These are phyloP conservation scores for Areca catechu DNA, from an alignment of 176 grass and related monocot species.

Conservation along the genomic window DNA sequence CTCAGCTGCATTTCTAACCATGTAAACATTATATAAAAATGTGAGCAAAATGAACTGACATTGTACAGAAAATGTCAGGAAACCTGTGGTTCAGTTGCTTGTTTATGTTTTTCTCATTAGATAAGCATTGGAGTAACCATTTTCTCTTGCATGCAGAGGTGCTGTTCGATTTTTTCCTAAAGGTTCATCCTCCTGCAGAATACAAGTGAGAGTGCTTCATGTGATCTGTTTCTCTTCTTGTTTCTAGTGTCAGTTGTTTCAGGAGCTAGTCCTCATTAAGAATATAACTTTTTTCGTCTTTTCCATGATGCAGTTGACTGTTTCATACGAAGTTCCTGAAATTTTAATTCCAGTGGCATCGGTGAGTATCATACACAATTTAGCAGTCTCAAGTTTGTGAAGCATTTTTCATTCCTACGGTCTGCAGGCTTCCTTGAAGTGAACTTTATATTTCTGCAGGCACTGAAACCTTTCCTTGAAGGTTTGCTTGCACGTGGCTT, in stretches of 20 bases:
- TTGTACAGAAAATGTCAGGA: too few species aligned
- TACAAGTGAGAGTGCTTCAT: conserved; percentile 53
- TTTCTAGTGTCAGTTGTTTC: not conserved
- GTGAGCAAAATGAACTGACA: too few species aligned
- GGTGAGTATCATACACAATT: conserved; percentile 25
- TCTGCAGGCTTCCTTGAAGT: too few species aligned
- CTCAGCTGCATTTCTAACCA: too few species aligned
- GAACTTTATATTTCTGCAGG: conserved; percentile 30
- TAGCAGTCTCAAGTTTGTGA: too few species aligned
- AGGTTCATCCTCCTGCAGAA: conserved; percentile 59
- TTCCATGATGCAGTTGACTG: conserved; percentile 50
- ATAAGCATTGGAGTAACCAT: too few species aligned
- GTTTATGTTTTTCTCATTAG: too few species aligned
- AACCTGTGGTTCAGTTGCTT: too few species aligned
- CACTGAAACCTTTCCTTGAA: conserved; percentile 86
- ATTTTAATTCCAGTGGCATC: conserved; percentile 77
- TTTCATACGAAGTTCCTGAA: conserved; percentile 85
- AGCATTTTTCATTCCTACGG: too few species aligned
- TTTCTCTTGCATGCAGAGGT: conserved; percentile 44
- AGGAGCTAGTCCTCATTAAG: not conserved
- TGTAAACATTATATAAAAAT: too few species aligned
- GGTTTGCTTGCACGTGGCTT: conserved; percentile 61
- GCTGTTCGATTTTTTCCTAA: conserved; percentile 88
- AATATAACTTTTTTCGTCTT: conserved; percentile 15
- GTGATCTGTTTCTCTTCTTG: not conserved